These are phyloP conservation scores for Kwoniella shandongensis DNA, from an alignment of 768 basidiomycete genomes.

Conservation along the genomic window DNA sequence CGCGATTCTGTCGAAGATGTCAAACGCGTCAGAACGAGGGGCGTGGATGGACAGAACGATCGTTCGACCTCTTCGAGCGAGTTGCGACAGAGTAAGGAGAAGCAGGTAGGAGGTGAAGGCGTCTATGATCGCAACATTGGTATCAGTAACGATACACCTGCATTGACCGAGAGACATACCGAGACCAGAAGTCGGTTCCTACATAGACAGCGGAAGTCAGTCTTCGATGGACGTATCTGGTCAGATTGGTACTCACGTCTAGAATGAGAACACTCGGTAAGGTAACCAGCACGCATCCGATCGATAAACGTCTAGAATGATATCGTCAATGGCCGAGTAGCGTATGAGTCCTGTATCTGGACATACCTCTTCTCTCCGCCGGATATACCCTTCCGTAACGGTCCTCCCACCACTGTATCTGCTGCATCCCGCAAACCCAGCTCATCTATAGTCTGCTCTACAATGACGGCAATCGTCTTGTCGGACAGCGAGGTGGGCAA, in stretches of 20 bases:
- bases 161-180: slow-evolving; percentile 16
- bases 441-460: slow-evolving; percentile 57
- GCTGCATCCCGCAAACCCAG: slow-evolving; percentile 57
- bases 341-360: background rate
- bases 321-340: slow-evolving; percentile 8
- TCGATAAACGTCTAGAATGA: slow-evolving; percentile 49
- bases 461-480: slow-evolving; percentile 51
- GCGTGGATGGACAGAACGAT: slow-evolving; percentile 70
- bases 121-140: slow-evolving; percentile 20
- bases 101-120: slow-evolving; percentile 52
- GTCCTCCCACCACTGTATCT: slow-evolving; percentile 62
- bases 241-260: slow-evolving; percentile 56
- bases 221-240: too few species aligned
- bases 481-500: slow-evolving; percentile 56
- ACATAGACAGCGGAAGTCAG: background rate
- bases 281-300: slow-evolving; percentile 65
- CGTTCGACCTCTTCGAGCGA: slow-evolving; percentile 53
- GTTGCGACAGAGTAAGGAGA: slow-evolving; percentile 45
- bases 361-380: slow-evolving; percentile 69
- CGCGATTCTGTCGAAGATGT: slow-evolving; percentile 63
- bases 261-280: slow-evolving; percentile 64
- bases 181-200: slow-evolving; percentile 43
- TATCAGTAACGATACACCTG: background rate
- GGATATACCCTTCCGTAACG: slow-evolving; percentile 63
- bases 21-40: slow-evolving; percentile 63